phyloP scores from a whole-genome alignment of 2,329 filamentous ascomycete species.

The Lithohypha guttulata region DNA sequence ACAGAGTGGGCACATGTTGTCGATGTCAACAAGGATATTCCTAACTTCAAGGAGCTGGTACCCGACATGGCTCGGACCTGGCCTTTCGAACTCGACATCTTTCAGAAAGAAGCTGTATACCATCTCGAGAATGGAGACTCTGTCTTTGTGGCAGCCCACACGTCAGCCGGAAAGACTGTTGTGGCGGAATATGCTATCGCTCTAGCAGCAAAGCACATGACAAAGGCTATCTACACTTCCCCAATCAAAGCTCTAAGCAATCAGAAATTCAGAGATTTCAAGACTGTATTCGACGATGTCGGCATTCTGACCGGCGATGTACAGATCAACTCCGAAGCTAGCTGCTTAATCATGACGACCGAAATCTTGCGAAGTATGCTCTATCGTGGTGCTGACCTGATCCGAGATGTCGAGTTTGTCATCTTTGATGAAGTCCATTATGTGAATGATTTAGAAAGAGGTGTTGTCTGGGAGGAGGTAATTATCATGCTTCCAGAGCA shows the following conservation, averaged over 20 bases:
- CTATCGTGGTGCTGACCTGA: constrained; percentile 88
- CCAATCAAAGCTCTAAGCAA: constrained; percentile 98
- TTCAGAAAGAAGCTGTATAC: constrained; percentile 97
- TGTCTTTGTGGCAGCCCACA: constrained; percentile 95
- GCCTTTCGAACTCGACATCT: constrained; percentile 95
- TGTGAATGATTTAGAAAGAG: constrained; percentile 89
- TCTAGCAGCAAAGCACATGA: constrained; percentile 95
- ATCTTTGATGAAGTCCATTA: constrained; percentile 99
- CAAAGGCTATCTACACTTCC: constrained; percentile 97
- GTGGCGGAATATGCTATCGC: constrained; percentile 98
- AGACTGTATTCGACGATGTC: constrained; percentile 82
- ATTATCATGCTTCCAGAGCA: constrained; percentile 99
- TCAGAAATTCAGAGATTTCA: constrained; percentile 95
- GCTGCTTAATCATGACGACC: constrained; percentile 98
- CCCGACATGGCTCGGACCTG: constrained; percentile 93
- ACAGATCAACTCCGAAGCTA: constrained; percentile 93
- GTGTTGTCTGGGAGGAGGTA: constrained; percentile 98
- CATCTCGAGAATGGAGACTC: constrained; percentile 94
- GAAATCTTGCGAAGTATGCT: constrained; percentile 98
- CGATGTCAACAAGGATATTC: constrained; percentile 81
- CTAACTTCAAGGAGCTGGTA: constrained; percentile 88
- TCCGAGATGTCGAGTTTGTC: constrained; percentile 94
- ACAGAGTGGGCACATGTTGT: constrained; percentile 98
- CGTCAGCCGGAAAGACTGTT: constrained; percentile 94
- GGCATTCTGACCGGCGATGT: constrained; percentile 96